Evolutionary conservation across 2,329 filamentous ascomycete species (phyloP), one percentile per base, ranked within the genome.

Genomic region (Exophiala xenobiotica): DNA sequence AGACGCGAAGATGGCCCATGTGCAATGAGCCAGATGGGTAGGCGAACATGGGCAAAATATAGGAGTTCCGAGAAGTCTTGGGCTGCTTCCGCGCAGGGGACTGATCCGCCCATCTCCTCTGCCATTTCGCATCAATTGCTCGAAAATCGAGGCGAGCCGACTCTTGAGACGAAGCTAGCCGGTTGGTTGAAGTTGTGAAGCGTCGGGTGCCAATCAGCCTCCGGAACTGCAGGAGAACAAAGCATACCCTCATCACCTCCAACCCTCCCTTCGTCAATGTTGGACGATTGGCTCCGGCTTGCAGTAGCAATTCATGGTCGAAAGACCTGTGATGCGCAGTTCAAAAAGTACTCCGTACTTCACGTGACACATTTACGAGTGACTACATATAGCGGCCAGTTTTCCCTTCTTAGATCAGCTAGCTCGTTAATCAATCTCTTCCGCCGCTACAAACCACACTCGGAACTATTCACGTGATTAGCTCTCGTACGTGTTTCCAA

Each of bases 41-140:
- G 0, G 90, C 90, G 65, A 95, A 95, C 90, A 96, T 96, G 59
- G 90, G 86, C 47, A 95, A 76, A 56, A 95, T 82, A 67, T 92
- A 95, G 22, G 71, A 73, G 53, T 74, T 77, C 14, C 59, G 69
- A 68, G 23, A 58, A 4, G 38, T 35, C 3, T 4, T 14, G n/a
- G 38, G 16, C 12, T 22, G 16, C 3, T 18, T 42, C 6, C 16
- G 16, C 6, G 20, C 9, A 9, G 18, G 26, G 6, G 53, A 14
- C 33, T 56, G 42, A 4, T 43, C 11, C 29, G 53, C 65, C 78
- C 78, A 81, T 69, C 66, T 71, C 43, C 65, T 61, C 61, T 78
- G 77, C 79, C 79, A 82, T 73, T 81, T 82, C 22, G 64, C 64
- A 57, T 79, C 77, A 31, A 80, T 68, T 1, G 70, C 67, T 1